phyloP scores from a whole-genome alignment of 2,329 filamentous ascomycete species.

The Colletotrichum cereale region DNA sequence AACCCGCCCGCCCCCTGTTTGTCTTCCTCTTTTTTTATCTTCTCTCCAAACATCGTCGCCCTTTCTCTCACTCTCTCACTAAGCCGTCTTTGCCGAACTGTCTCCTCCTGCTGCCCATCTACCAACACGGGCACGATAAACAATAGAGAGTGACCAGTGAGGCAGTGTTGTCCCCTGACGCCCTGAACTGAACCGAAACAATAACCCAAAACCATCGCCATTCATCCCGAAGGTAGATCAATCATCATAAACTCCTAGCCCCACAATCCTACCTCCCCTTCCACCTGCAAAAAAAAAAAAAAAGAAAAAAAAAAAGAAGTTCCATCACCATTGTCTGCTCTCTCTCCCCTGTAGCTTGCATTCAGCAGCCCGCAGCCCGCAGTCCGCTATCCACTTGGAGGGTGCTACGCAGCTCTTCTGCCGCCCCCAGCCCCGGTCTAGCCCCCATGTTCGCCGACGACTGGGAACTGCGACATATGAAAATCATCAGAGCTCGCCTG shows the following conservation, averaged over 20 bases:
- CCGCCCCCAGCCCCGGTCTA: constrained; percentile 12
- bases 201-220: constrained; percentile 28
- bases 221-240: constrained; percentile 41
- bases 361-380: background rate
- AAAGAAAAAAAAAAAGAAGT: background rate
- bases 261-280: constrained; percentile 20
- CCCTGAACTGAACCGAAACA: constrained; percentile 37
- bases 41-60: background rate
- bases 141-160: background rate
- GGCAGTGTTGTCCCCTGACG: background rate
- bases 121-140: background rate
- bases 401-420: constrained; percentile 11
- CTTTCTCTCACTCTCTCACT: background rate
- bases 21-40: background rate
- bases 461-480: constrained; percentile 34
- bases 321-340: background rate
- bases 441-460: constrained; percentile 20
- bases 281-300: too few relatives aligned
- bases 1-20: background rate
- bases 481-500: constrained; percentile 37
- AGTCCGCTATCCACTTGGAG: background rate
- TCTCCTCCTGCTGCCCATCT: background rate
- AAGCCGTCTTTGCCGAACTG: background rate
- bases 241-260: constrained; percentile 31
- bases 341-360: background rate